These are phyloP conservation scores for Magnolia sinica DNA, from an alignment of 164 flowering plant genomes.

Conservation along the genomic window DNA sequence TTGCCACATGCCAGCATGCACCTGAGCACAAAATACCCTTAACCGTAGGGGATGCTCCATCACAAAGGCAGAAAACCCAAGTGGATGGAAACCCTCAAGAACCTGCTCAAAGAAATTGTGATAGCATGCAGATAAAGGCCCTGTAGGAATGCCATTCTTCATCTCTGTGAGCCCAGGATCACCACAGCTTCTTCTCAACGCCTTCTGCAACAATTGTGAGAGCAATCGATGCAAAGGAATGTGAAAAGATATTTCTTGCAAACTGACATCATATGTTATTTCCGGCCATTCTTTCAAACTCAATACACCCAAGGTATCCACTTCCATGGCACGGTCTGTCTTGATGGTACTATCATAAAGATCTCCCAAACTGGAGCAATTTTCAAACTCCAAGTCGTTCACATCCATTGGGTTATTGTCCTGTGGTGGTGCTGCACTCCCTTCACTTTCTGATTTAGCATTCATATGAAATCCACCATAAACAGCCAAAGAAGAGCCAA, in stretches of 20 bases:
- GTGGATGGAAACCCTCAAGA: slow-evolving; percentile 56
- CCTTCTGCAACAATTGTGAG: slow-evolving; percentile 55
- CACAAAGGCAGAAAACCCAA: slow-evolving; percentile 77
- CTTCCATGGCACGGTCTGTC: slow-evolving; percentile 33
- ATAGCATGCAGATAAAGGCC: slow-evolving; percentile 19
- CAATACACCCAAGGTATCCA: slow-evolving; percentile 40
- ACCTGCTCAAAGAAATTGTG: slow-evolving; percentile 54
- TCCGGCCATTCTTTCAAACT: slow-evolving; percentile 76
- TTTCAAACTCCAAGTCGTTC: slow-evolving; percentile 23
- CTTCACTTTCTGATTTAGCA: slow-evolving; percentile 25
- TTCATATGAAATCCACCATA: slow-evolving; percentile 13
- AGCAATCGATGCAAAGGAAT: slow-evolving; percentile 87
- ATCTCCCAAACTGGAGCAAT: not conserved
- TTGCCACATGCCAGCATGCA: slow-evolving; percentile 97
- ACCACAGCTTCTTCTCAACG: slow-evolving; percentile 53
- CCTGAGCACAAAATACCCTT: slow-evolving; percentile 90
- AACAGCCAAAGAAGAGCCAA: slow-evolving; percentile 6
- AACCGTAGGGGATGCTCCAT: slow-evolving; percentile 92
- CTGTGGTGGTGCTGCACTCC: slow-evolving; percentile 5
- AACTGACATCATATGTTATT: slow-evolving; percentile 76
- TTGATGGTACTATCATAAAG: slow-evolving; percentile 19
- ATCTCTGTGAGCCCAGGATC: slow-evolving; percentile 28
- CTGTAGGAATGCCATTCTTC: slow-evolving; percentile 16
- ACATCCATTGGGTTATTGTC: slow-evolving; percentile 13
- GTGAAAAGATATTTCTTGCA: slow-evolving; percentile 75